These are phyloP conservation scores for Pseudocercospora vitis DNA, from an alignment of 2,329 filamentous ascomycete genomes.

Conservation along the genomic window DNA sequence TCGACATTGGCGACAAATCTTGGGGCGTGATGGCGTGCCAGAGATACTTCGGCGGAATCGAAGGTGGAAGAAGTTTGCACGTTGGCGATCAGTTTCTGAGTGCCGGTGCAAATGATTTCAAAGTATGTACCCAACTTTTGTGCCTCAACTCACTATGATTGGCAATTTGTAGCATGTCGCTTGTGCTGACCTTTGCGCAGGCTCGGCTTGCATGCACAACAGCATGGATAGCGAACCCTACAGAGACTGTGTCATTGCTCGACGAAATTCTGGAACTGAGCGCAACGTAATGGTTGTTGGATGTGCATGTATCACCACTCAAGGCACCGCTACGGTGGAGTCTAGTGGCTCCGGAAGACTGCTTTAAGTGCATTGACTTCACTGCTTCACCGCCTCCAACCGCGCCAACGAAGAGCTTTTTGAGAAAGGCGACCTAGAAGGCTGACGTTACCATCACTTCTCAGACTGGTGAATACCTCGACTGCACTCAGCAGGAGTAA, in stretches of 20 bases:
- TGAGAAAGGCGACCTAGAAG: no score
- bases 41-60: slow-evolving; percentile 77
- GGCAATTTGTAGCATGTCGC: slow-evolving; percentile 21
- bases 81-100: slow-evolving; percentile 95
- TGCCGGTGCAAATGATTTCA: slow-evolving; percentile 95
- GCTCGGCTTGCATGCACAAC: slow-evolving; percentile 89
- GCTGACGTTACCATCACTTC: no score
- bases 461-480: no score
- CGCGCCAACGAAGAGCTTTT: no score
- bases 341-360: no score
- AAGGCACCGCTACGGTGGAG: no score
- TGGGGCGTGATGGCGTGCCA: slow-evolving; percentile 95
- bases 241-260: slow-evolving; percentile 83
- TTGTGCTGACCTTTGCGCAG: slow-evolving; percentile 32
- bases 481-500: no score
- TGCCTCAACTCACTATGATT: neutral
- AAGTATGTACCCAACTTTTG: slow-evolving; percentile 50
- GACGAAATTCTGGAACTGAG: slow-evolving; percentile 66
- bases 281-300: slow-evolving; percentile 6
- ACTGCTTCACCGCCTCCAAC: no score
- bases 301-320: no score
- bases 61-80: slow-evolving; percentile 79
- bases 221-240: slow-evolving; percentile 92
- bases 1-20: slow-evolving; percentile 97
- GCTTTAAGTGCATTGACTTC: no score